Percentiles rank a stretch among this genome's conserved stretches.
Evolutionary conservation across 106 monocot genomes (phyloP).

Genomic region (Narthecium ossifragum): DNA sequence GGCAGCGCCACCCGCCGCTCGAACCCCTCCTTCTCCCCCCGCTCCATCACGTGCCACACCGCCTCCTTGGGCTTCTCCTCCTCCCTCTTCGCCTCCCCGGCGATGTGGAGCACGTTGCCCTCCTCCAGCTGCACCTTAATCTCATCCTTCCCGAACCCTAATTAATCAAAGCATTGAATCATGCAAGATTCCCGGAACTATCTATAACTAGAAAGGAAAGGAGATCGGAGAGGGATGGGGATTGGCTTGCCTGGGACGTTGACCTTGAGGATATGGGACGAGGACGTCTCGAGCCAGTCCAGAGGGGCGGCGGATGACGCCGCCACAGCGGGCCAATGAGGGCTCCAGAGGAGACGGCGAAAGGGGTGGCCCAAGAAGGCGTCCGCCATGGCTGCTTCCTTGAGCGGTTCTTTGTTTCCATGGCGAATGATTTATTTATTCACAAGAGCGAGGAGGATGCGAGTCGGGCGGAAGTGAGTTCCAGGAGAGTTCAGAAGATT

Average conservation of each 20-base stretch:
- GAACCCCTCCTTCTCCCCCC: constrained; percentile 42
- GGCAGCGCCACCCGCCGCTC: constrained; percentile 48
- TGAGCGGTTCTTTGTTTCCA: too few species aligned
- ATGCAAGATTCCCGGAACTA: neutral
- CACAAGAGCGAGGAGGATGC: too few species aligned
- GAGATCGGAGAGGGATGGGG: neutral
- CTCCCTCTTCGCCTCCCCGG: constrained; percentile 21
- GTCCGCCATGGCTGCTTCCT: constrained; percentile 34
- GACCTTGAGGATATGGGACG: constrained; percentile 68
- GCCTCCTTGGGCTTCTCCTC: constrained; percentile 37
- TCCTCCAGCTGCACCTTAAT: constrained; percentile 77
- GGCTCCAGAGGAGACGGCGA: constrained; percentile 47
- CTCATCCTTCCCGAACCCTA: constrained; percentile 63
- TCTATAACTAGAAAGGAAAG: neutral
- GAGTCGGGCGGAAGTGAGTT: too few species aligned
- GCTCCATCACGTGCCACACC: constrained; percentile 56
- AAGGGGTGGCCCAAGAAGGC: constrained; percentile 49
- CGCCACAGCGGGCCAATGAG: constrained; percentile 11
- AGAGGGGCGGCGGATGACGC: constrained; percentile 21
- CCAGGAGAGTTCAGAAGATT: too few species aligned
- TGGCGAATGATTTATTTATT: too few species aligned
- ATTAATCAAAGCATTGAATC: neutral
- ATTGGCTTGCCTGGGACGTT: constrained; percentile 60
- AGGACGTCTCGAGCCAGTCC: constrained; percentile 87
- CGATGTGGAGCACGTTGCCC: constrained; percentile 53